These are phyloP conservation scores for Mycena belliarum DNA, from an alignment of 768 basidiomycete genomes.

Conservation along the genomic window DNA sequence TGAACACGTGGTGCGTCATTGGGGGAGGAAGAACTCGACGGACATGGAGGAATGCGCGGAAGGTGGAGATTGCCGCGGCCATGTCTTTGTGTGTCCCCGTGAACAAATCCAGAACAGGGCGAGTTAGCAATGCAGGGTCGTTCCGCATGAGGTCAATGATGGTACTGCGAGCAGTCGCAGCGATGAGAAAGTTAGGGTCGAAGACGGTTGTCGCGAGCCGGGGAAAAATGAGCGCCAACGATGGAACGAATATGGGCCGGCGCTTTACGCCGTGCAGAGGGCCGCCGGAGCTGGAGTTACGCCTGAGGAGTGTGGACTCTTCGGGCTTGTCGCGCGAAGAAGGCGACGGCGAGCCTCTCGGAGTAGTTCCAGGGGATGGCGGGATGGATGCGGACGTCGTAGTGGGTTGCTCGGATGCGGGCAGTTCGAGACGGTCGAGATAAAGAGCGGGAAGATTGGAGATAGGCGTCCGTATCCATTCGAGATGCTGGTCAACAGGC, in stretches of 20 bases:
- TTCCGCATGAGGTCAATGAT: conserved; percentile 72
- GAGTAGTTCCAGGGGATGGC: conserved; percentile 34
- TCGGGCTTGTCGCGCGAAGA: conserved; percentile 29
- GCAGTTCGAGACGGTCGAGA: conserved; percentile 50
- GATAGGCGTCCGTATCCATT: conserved; percentile 65
- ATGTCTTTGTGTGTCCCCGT: conserved; percentile 51
- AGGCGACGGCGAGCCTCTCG: conserved; percentile 28
- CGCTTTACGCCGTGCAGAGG: conserved; percentile 52
- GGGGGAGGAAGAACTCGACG: conserved; percentile 60
- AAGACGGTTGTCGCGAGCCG: conserved; percentile 52
- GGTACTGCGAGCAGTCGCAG: conserved; percentile 55
- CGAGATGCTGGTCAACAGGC: conserved; percentile 53
- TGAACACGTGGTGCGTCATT: conserved; percentile 67
- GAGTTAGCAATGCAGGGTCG: conserved; percentile 66
- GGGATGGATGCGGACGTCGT: conserved; percentile 3
- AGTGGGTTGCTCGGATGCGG: conserved; percentile 24
- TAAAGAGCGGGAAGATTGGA: conserved; percentile 61
- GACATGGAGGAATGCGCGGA: conserved; percentile 61
- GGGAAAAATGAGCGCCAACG: conserved; percentile 56
- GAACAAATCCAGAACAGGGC: conserved; percentile 62
- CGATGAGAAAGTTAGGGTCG: conserved; percentile 54
- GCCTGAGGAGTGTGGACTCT: conserved; percentile 42
- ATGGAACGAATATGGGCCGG: conserved; percentile 65
- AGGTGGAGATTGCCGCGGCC: conserved; percentile 46
- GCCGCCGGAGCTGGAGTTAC: conserved; percentile 58